phyloP scores from a whole-genome alignment of 257 asterid species.

The Mitragyna speciosa region DNA sequence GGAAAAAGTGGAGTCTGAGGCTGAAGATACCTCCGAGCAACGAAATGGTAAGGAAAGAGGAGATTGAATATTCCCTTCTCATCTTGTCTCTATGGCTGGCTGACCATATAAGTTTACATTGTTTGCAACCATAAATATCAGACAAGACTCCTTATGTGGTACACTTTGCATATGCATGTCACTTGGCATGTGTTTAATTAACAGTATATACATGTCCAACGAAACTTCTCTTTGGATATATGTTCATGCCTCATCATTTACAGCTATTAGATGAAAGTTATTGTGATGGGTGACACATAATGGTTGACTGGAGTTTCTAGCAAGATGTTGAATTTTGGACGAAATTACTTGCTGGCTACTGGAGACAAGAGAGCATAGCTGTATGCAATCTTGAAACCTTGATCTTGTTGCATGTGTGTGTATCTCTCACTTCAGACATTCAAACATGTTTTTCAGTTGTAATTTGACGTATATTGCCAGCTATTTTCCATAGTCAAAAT shows the following conservation, averaged over 20 bases:
- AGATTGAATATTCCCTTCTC: not conserved
- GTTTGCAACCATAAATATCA: not conserved
- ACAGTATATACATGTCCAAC: not conserved
- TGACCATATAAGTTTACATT: not conserved
- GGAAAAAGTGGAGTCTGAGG: slow-evolving; percentile 19
- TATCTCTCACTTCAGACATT: not conserved
- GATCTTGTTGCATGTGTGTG: not conserved
- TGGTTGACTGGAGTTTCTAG: not conserved
- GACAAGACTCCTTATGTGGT: not conserved
- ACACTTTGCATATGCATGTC: not conserved
- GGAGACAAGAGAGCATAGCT: not conserved
- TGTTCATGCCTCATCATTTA: not conserved
- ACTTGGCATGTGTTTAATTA: not conserved
- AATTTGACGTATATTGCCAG: not conserved
- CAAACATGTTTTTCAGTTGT: not conserved
- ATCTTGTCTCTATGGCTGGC: not conserved
- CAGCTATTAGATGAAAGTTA: not conserved
- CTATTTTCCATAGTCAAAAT: not conserved
- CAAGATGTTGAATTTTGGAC: not conserved
- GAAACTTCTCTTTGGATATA: not conserved
- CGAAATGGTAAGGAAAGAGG: slow-evolving; percentile 33
- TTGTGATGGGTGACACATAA: not conserved
- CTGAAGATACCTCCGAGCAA: slow-evolving; percentile 25
- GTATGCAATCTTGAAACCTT: not conserved
- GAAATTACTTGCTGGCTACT: not conserved